Conservation (phyloP, 2,329 filamentous ascomycete species). For the Scolecobasidium constrictum region DNA sequence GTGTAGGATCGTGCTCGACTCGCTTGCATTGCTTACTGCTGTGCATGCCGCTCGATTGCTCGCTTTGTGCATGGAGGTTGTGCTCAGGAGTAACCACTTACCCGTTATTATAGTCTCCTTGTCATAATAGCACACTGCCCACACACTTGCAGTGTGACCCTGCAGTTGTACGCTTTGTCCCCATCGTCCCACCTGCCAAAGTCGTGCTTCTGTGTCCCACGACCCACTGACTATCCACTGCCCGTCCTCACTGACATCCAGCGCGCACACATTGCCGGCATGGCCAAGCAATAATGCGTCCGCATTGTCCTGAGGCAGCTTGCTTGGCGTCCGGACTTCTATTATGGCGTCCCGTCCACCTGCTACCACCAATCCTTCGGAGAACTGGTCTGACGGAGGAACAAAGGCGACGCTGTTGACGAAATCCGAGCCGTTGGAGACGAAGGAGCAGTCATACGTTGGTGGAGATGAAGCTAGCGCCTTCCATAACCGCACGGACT, state of each 20-base stretch:
- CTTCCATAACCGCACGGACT: slow-evolving; percentile 80
- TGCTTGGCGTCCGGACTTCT: slow-evolving; percentile 67
- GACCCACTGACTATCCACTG: slow-evolving; percentile 77
- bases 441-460: slow-evolving; percentile 64
- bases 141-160: slow-evolving; percentile 75
- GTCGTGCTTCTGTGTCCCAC: slow-evolving; percentile 80
- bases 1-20: no score
- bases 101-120: slow-evolving; percentile 68
- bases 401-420: slow-evolving; percentile 77
- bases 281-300: slow-evolving; percentile 83
- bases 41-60: no score
- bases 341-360: slow-evolving; percentile 89
- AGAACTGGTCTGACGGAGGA: slow-evolving; percentile 54
- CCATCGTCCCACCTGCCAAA: slow-evolving; percentile 84
- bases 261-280: slow-evolving; percentile 72
- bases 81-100: slow-evolving; percentile 21
- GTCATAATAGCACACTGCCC: slow-evolving; percentile 82
- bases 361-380: slow-evolving; percentile 74
- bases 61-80: no score
- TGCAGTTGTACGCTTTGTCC: slow-evolving; percentile 54
- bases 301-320: slow-evolving; percentile 60
- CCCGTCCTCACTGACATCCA: slow-evolving; percentile 66
- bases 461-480: slow-evolving; percentile 55
- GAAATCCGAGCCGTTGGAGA: slow-evolving; percentile 71
- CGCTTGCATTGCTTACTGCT: no score